Evolutionary conservation across 768 basidiomycete species (phyloP).

Genomic region (Lyophyllum shimeji): DNA sequence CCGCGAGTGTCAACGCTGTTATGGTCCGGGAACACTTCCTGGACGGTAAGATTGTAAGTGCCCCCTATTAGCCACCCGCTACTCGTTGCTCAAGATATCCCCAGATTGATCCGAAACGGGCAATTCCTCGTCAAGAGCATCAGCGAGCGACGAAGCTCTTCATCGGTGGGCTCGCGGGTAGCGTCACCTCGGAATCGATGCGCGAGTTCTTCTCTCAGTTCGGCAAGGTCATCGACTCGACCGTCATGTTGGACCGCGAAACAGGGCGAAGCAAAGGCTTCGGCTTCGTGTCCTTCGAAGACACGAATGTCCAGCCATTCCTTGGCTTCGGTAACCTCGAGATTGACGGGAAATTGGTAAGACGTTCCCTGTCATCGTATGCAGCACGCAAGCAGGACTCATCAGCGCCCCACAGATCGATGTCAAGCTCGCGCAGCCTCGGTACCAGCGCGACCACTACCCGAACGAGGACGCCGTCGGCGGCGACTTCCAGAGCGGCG

Average conservation of each 20-base stretch:
- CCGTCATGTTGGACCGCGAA: constrained; percentile 98
- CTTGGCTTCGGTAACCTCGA: constrained; percentile 87
- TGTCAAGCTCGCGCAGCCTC: constrained; percentile 93
- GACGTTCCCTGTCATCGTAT: neutral
- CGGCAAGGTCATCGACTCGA: constrained; percentile 95
- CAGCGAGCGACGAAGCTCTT: constrained; percentile 93
- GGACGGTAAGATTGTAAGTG: constrained; percentile 94
- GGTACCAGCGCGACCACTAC: constrained; percentile 73
- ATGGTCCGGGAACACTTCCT: constrained; percentile 94
- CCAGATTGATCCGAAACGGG: constrained; percentile 99
- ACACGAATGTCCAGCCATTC: constrained; percentile 86
- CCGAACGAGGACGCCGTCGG: constrained; percentile 44
- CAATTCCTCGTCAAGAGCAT: constrained; percentile 95
- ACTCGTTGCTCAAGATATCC: neutral
- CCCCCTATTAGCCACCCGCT: constrained; percentile 8
- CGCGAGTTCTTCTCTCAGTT: constrained; percentile 91
- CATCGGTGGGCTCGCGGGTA: constrained; percentile 90
- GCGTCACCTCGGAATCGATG: constrained; percentile 93
- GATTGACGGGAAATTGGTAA: constrained; percentile 92
- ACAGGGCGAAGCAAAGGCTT: constrained; percentile 96
- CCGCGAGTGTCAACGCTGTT: constrained; percentile 91
- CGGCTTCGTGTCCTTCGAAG: constrained; percentile 95
- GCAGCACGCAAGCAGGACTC: neutral
- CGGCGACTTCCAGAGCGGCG: constrained; percentile 21
- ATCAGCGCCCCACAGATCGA: constrained; percentile 66